Base-by-base conservation (phyloP, 768 basidiomycete species). In the Trichaptum fuscoviolaceum region DNA sequence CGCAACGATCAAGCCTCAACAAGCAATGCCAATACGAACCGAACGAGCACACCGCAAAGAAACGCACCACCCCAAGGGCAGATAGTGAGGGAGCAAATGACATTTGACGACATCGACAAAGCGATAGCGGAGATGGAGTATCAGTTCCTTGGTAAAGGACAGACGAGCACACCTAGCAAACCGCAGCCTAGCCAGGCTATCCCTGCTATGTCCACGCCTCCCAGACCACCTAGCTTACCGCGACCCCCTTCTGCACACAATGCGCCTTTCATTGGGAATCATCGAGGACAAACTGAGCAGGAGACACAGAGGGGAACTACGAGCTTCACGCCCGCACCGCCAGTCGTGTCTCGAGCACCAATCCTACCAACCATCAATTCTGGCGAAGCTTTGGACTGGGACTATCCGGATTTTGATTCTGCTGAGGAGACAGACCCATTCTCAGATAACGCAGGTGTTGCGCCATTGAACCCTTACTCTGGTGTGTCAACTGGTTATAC, bases 351-450 rank as follows among this genome's bases (percentile, higher is more conserved):
- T 52, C 42, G 42, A 52, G 15, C 57, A 15, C 63, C 69, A 2
- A 62, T 58, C 61, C 65, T 77, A 2, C 76, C 76, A 15, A 76
- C 75, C 0, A 77, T 77, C 63, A 71, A 73, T 64, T 75, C 75
- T 20, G 76, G 76, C 27, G 74, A 75, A 64, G 73, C 75, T 4
- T 64, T 77, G 20, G 63, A 71, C 20, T 74, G 71, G 73, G 9
- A 66, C 7, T 65, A 68, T 35, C 59, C 36, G 9, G 68, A 70
- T 18, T 52, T 52, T 20, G 42, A 52, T 15, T 4, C 42, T 52
- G 42, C 42, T 52, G 15, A 52, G 10, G 66, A 72, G 7, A 70
- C 73, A 0, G 75, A 78, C 42, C 76, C 76, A 0, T 78, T 77
- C 65, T 64, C 71, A 8, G 77, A 77, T 65, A 58, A 23, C n/a